Evolutionary conservation across 805 yeast genomes (phyloP).

Genomic region (Schwanniomyces occidentalis): DNA sequence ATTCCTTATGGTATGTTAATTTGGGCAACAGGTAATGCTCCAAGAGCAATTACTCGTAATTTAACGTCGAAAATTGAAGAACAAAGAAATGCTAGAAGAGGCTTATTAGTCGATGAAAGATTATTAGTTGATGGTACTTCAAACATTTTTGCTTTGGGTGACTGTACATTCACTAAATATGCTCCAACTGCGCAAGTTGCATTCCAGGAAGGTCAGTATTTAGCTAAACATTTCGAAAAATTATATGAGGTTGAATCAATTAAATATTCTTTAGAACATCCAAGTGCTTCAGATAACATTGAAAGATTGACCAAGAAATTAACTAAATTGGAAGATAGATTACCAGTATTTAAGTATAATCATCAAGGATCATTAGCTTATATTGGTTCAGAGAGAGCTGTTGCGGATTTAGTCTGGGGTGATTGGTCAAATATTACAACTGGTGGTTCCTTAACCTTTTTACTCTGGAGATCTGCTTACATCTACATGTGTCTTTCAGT

Average conservation of each 20-base stretch:
- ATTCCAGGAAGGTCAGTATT: slow-evolving; percentile 85
- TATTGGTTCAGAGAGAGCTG: slow-evolving; percentile 90
- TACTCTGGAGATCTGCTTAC: slow-evolving; percentile 95
- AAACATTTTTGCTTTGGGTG: slow-evolving; percentile 89
- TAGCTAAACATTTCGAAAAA: slow-evolving; percentile 70
- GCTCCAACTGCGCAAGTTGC: slow-evolving; percentile 99
- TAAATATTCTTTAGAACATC: slow-evolving; percentile 43
- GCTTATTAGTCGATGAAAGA: slow-evolving; percentile 81
- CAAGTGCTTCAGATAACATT: slow-evolving; percentile 42
- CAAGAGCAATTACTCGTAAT: slow-evolving; percentile 70
- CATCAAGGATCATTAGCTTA: slow-evolving; percentile 95
- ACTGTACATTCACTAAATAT: slow-evolving; percentile 86
- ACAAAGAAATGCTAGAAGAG: slow-evolving; percentile 86
- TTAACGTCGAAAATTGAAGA: slow-evolving; percentile 69
- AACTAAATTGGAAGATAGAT: slow-evolving; percentile 38
- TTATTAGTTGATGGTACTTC: slow-evolving; percentile 79
- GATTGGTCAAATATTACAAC: slow-evolving; percentile 77
- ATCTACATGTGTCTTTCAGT: slow-evolving; percentile 88
- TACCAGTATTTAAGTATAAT: slow-evolving; percentile 70
- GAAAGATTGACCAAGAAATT: slow-evolving; percentile 50
- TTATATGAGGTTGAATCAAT: slow-evolving; percentile 61
- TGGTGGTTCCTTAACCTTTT: slow-evolving; percentile 84
- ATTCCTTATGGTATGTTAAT: slow-evolving; percentile 91
- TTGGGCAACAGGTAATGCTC: slow-evolving; percentile 98
- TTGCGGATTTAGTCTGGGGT: slow-evolving; percentile 83